Evolutionary conservation across 306 rosid species (phyloP).

Genomic region (Quercus agrifolia): DNA sequence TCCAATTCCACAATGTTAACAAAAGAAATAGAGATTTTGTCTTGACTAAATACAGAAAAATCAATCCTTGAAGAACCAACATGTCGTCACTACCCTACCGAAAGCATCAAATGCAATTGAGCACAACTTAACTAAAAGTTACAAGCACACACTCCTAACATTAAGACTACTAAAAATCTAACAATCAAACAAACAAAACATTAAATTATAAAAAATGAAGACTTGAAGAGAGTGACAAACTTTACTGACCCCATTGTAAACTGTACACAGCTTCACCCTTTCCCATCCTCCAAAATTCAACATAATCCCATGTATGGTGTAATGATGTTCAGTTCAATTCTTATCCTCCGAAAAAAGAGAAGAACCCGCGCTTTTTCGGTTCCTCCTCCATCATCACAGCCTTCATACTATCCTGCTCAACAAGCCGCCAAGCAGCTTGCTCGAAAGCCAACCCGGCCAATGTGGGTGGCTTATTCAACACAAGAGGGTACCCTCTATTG

Average conservation of each 20-base stretch:
- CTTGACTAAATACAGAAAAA: slow-evolving; percentile 4
- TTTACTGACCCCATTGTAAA: slow-evolving; percentile 39
- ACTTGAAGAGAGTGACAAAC: slow-evolving; percentile 5
- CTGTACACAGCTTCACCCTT: slow-evolving; percentile 42
- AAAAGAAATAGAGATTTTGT: not conserved
- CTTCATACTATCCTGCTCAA: slow-evolving; percentile 93
- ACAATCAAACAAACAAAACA: slow-evolving; percentile 16
- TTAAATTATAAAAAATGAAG: slow-evolving; percentile 5
- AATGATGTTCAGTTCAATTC: not conserved
- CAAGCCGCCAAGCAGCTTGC: slow-evolving; percentile 99
- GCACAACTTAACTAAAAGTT: not conserved
- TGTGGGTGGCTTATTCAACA: slow-evolving; percentile 88
- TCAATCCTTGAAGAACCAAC: slow-evolving; percentile 12
- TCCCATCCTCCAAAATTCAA: not conserved
- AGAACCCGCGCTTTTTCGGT: slow-evolving; percentile 81
- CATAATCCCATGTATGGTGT: not conserved
- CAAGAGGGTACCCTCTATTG: slow-evolving; percentile 86
- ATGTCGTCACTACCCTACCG: not conserved
- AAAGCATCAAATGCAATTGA: not conserved
- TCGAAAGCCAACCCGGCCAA: slow-evolving; percentile 95
- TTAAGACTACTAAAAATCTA: slow-evolving; percentile 8
- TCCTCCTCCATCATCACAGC: slow-evolving; percentile 93
- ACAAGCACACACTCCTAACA: not conserved
- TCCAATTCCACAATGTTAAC: not conserved
- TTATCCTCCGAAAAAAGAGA: slow-evolving; percentile 91